These are phyloP conservation scores for Medicago ruthenica DNA, from an alignment of 306 rosid species.

Conservation along the genomic window DNA sequence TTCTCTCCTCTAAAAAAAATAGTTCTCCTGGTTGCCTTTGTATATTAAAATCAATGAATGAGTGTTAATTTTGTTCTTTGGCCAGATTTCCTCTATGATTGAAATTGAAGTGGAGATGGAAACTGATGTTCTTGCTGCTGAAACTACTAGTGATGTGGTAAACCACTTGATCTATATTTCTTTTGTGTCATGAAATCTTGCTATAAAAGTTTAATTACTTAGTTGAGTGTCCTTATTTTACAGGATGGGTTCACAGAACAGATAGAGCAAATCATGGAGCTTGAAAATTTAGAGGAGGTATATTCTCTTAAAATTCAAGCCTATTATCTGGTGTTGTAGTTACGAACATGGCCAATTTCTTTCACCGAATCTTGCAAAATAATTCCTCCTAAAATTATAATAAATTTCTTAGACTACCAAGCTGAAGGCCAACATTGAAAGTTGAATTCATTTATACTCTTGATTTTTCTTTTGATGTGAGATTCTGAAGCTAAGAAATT, in stretches of 20 bases:
- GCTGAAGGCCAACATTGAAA: conserved; percentile 10
- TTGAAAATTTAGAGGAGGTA: conserved; percentile 95
- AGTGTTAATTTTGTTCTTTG: conserved; percentile 24
- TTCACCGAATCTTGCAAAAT: conserved; percentile 21
- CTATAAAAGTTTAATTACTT: conserved; percentile 24
- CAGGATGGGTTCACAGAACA: conserved; percentile 87
- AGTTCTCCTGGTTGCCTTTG: conserved; percentile 24
- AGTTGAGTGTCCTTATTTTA: conserved; percentile 42
- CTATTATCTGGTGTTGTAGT: conserved; percentile 19
- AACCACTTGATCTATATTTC: conserved; percentile 23
- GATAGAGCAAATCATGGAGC: conserved; percentile 91
- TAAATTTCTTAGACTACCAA: conserved; percentile 22
- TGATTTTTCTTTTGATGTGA: no score
- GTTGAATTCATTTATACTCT: no score
- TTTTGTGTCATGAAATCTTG: conserved; percentile 37
- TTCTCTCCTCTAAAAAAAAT: background rate
- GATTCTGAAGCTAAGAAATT: conserved; percentile 2
- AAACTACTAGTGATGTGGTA: conserved; percentile 83
- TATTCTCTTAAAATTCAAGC: conserved; percentile 41
- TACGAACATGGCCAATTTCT: conserved; percentile 27
- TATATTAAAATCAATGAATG: conserved; percentile 33
- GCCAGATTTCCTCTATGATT: conserved; percentile 91
- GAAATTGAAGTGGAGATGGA: conserved; percentile 98
- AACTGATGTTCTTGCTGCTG: conserved; percentile 90
- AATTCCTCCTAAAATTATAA: conserved; percentile 25